Evolutionary conservation across 768 basidiomycete species (phyloP).

Genomic region (Rhodocollybia butyracea): DNA sequence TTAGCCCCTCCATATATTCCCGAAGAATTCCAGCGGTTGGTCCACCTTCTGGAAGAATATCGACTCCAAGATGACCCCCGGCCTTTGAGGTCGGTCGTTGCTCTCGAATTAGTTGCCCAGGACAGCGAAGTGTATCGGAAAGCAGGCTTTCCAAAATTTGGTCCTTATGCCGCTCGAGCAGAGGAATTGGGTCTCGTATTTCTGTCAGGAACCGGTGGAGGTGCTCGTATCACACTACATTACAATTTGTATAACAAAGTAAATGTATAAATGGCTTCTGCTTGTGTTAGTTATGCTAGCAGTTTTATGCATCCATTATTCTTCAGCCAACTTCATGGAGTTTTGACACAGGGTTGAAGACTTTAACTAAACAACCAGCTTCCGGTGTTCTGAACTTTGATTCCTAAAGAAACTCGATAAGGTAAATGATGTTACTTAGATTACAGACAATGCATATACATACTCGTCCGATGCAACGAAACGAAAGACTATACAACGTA

Average conservation of each 20-base stretch:
- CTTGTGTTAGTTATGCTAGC: too few species aligned
- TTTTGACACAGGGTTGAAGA: too few species aligned
- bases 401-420: too few species aligned
- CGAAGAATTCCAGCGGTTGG: constrained; percentile 29
- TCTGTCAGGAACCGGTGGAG: background rate
- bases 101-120: constrained; percentile 24
- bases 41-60: constrained; percentile 28
- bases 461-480: too few species aligned
- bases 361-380: too few species aligned
- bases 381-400: too few species aligned
- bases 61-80: constrained; percentile 26
- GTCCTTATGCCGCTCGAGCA: background rate
- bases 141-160: background rate
- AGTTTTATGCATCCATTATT: too few species aligned
- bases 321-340: too few species aligned
- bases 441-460: too few species aligned
- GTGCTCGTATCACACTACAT: background rate
- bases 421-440: too few species aligned
- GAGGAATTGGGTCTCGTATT: background rate
- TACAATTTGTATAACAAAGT: background rate
- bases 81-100: constrained; percentile 37
- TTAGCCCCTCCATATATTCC: constrained; percentile 12
- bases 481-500: too few species aligned
- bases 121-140: constrained; percentile 10
- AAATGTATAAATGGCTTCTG: too few species aligned